A percentile compares a stretch with the other conserved stretches of the same genome.
phyloP scores from a whole-genome alignment of 768 basidiomycete species.

The Dictyophora rubrovolvata region DNA sequence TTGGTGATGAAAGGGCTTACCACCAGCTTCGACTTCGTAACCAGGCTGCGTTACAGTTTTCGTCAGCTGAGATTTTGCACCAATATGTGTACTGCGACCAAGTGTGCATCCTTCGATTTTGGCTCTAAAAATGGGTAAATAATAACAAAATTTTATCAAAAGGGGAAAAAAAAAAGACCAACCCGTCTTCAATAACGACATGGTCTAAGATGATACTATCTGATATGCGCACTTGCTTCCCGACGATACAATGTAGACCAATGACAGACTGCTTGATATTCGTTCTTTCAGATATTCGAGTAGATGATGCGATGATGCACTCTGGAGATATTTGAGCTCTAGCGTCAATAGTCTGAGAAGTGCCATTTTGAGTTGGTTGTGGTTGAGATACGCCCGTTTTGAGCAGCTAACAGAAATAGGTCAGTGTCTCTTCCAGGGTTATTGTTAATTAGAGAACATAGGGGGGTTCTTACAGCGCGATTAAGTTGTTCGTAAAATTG shows the following conservation, averaged over 20 bases:
- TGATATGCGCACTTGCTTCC: slow-evolving; percentile 71
- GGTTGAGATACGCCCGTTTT: slow-evolving; percentile 39
- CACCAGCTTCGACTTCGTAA: slow-evolving; percentile 58
- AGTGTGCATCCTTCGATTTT: slow-evolving; percentile 71
- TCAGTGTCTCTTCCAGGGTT: slow-evolving; percentile 5
- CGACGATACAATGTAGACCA: slow-evolving; percentile 76
- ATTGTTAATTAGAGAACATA: not conserved
- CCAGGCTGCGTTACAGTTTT: slow-evolving; percentile 69
- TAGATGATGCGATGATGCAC: slow-evolving; percentile 73
- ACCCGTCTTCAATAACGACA: slow-evolving; percentile 84
- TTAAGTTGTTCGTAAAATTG: slow-evolving; percentile 73
- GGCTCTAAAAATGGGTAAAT: slow-evolving; percentile 34
- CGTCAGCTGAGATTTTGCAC: slow-evolving; percentile 54
- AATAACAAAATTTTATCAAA: not conserved
- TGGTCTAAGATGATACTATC: slow-evolving; percentile 85
- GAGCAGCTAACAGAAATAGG: slow-evolving; percentile 28
- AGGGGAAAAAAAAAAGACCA: slow-evolving; percentile 15
- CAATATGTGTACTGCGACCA: slow-evolving; percentile 64
- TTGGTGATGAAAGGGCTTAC: slow-evolving; percentile 24
- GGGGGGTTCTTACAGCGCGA: slow-evolving; percentile 44
- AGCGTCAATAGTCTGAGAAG: slow-evolving; percentile 59
- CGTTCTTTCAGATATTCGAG: slow-evolving; percentile 69
- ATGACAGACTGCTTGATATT: slow-evolving; percentile 73
- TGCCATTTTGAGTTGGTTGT: slow-evolving; percentile 44
- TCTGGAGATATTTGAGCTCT: slow-evolving; percentile 79